A percentile compares a stretch with the other conserved stretches of the same genome.
Conservation (phyloP, 345 rosid species). For the Lepidium didymum region DNA sequence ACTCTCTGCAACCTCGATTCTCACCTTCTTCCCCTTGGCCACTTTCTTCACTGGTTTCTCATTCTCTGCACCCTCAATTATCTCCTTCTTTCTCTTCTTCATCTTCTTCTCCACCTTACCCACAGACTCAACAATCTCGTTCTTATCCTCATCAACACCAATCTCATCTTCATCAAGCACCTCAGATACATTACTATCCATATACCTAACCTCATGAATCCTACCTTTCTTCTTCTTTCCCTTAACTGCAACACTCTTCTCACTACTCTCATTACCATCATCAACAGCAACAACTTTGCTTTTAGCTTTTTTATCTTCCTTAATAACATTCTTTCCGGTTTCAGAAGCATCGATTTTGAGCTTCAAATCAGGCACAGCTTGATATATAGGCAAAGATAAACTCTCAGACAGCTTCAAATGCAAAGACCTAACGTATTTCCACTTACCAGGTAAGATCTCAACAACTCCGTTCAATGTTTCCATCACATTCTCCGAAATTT, state of each 20-base stretch:
- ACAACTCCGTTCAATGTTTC: slow-evolving; percentile 52
- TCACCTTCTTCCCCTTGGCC: background rate
- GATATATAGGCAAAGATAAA: slow-evolving; percentile 67
- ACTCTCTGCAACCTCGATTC: background rate
- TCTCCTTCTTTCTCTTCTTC: slow-evolving; percentile 26
- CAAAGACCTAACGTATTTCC: slow-evolving; percentile 64
- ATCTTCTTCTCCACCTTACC: slow-evolving; percentile 30
- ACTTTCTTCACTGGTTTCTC: slow-evolving; percentile 23
- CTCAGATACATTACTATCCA: slow-evolving; percentile 46
- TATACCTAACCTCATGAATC: slow-evolving; percentile 70
- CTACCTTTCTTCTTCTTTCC: slow-evolving; percentile 58
- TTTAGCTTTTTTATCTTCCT: slow-evolving; percentile 14
- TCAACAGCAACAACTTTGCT: slow-evolving; percentile 11
- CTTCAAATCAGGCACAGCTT: slow-evolving; percentile 60
- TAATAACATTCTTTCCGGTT: slow-evolving; percentile 14
- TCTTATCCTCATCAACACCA: slow-evolving; percentile 19
- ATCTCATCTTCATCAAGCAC: slow-evolving; percentile 33
- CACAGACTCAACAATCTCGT: slow-evolving; percentile 15
- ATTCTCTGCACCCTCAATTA: slow-evolving; percentile 15
- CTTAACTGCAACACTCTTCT: slow-evolving; percentile 17
- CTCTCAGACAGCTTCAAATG: slow-evolving; percentile 68
- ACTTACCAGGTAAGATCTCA: slow-evolving; percentile 56
- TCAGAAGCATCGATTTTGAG: slow-evolving; percentile 45
- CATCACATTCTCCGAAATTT: slow-evolving; percentile 47
- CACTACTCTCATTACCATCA: slow-evolving; percentile 11